Percentiles rank a stretch among this genome's conserved stretches.
These are phyloP conservation scores for Colletotrichum falcatum DNA, from an alignment of 2,329 filamentous ascomycete species.

Conservation along the genomic window DNA sequence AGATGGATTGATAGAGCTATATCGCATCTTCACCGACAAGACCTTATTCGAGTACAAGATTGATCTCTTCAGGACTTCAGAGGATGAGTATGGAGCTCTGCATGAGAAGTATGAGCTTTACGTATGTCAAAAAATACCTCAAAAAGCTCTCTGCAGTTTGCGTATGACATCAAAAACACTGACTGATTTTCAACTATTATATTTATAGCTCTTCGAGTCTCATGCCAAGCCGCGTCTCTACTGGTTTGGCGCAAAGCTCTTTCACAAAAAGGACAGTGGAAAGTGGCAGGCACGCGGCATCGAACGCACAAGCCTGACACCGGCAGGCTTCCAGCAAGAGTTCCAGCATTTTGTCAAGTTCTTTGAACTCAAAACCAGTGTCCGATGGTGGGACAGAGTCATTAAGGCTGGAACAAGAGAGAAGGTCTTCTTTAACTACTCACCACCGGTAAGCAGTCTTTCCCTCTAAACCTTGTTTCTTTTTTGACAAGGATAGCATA, in stretches of 20 bases:
- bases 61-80: slow-evolving; percentile 54
- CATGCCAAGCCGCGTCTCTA: slow-evolving; percentile 70
- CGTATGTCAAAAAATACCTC: slow-evolving; percentile 58
- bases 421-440: slow-evolving; percentile 55
- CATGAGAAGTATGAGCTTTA: slow-evolving; percentile 61
- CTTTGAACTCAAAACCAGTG: slow-evolving; percentile 68
- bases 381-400: slow-evolving; percentile 70
- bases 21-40: slow-evolving; percentile 73
- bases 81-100: slow-evolving; percentile 29
- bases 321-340: slow-evolving; percentile 57
- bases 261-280: slow-evolving; percentile 52
- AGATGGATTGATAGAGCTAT: slow-evolving; percentile 59
- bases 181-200: not conserved
- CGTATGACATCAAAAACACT: not conserved
- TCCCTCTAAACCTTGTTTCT: not conserved
- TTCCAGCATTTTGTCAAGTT: slow-evolving; percentile 65
- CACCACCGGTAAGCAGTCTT: slow-evolving; percentile 57
- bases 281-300: slow-evolving; percentile 23
- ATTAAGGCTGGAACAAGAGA: slow-evolving; percentile 49
- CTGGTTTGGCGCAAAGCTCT: slow-evolving; percentile 66
- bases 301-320: slow-evolving; percentile 54
- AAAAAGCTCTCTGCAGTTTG: not conserved
- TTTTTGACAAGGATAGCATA: not conserved
- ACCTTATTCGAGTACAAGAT: slow-evolving; percentile 74
- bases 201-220: slow-evolving; percentile 75